Evolutionary conservation across 768 basidiomycete genomes (phyloP).

Genomic region (Arthromyces matolae): DNA sequence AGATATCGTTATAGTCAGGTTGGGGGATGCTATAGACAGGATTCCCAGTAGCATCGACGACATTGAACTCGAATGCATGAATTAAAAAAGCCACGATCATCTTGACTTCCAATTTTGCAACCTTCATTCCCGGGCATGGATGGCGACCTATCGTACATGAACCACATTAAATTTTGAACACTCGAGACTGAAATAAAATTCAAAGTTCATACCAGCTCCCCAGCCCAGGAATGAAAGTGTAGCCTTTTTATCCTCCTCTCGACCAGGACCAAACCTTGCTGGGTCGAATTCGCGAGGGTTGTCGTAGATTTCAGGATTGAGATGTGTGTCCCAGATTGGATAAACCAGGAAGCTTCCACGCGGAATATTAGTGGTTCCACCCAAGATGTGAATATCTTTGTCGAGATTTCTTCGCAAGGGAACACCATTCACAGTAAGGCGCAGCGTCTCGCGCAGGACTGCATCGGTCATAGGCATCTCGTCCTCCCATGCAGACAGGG

Average conservation of each 20-base stretch:
- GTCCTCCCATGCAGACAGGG: conserved; percentile 36
- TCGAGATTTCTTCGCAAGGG: conserved; percentile 31
- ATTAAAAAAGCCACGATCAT: conserved; percentile 32
- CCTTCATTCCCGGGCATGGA: conserved; percentile 36
- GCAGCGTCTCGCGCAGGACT: conserved; percentile 37
- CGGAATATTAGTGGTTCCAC: conserved; percentile 21
- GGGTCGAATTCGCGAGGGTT: conserved; percentile 34
- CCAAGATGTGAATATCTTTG: conserved; percentile 23
- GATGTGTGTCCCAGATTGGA: conserved; percentile 26
- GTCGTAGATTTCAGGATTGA: conserved; percentile 32
- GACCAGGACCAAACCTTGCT: conserved; percentile 22
- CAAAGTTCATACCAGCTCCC: conserved; percentile 31
- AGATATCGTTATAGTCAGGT: conserved; percentile 30
- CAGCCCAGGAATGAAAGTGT: conserved; percentile 33
- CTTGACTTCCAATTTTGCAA: conserved; percentile 37
- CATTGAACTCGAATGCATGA: conserved; percentile 29
- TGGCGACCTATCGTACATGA: conserved; percentile 30
- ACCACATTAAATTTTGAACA: neutral
- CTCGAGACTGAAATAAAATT: neutral
- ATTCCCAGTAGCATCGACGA: conserved; percentile 29
- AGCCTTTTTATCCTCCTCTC: conserved; percentile 33
- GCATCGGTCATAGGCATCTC: conserved; percentile 33
- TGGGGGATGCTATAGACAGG: conserved; percentile 21
- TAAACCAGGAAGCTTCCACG: conserved; percentile 35
- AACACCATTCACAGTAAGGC: conserved; percentile 26